phyloP scores from a whole-genome alignment of 768 basidiomycete genomes.

The Lentinula boryana region DNA sequence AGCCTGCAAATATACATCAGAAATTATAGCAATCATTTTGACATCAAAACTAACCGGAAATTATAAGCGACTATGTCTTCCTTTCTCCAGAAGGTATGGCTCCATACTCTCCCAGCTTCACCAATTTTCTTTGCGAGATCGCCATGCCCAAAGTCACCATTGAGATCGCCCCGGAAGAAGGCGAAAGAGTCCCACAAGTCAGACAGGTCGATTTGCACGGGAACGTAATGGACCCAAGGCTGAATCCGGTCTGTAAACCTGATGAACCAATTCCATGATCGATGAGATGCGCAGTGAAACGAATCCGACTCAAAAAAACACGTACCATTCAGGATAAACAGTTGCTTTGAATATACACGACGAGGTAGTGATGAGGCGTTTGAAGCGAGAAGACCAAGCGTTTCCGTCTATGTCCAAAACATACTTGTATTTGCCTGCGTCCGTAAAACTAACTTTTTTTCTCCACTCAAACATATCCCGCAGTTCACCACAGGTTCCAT shows the following conservation, averaged over 20 bases:
- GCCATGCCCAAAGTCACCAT: slow-evolving; percentile 57
- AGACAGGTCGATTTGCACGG: slow-evolving; percentile 56
- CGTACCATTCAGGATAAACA: slow-evolving; percentile 69
- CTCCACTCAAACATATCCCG: slow-evolving; percentile 44
- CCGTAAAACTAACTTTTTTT: slow-evolving; percentile 30
- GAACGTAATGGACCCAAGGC: slow-evolving; percentile 75
- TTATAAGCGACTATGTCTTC: slow-evolving; percentile 51
- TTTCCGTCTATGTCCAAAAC: slow-evolving; percentile 59
- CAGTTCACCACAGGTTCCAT: slow-evolving; percentile 37
- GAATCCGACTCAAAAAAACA: background rate
- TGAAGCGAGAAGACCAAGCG: slow-evolving; percentile 69
- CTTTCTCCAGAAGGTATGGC: slow-evolving; percentile 40
- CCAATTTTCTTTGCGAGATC: slow-evolving; percentile 50
- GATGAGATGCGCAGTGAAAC: background rate
- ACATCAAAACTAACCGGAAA: slow-evolving; percentile 32
- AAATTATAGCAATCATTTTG: background rate
- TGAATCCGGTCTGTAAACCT: slow-evolving; percentile 53
- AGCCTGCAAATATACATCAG: slow-evolving; percentile 22
- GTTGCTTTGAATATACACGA: slow-evolving; percentile 65
- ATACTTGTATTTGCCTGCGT: slow-evolving; percentile 58
- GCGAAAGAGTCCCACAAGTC: slow-evolving; percentile 67
- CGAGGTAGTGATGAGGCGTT: slow-evolving; percentile 55
- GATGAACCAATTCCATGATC: background rate
- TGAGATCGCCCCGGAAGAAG: slow-evolving; percentile 65
- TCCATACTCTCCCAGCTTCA: slow-evolving; percentile 44